These are phyloP conservation scores for Sporisorium sorghi DNA, from an alignment of 1,284 basidiomycete species.

Conservation along the genomic window DNA sequence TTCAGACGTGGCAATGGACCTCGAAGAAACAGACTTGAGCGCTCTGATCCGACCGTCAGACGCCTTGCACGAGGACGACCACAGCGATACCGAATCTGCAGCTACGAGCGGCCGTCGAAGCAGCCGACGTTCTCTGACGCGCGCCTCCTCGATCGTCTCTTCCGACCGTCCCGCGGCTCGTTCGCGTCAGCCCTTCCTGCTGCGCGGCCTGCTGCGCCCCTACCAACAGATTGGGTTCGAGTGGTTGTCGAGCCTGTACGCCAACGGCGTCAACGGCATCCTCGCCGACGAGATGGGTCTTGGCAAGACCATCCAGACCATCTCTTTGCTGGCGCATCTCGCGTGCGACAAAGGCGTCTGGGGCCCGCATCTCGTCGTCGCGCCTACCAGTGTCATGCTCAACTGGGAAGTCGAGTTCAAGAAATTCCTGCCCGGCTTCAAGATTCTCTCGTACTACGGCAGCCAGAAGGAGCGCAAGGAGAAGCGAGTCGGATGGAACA, in stretches of 20 bases:
- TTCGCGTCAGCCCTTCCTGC: conserved; percentile 78
- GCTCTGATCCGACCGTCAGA: conserved; percentile 64
- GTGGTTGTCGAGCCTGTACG: conserved; percentile 91
- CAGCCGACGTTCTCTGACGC: conserved; percentile 42
- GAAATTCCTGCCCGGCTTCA: conserved; percentile 95
- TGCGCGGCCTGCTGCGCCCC: conserved; percentile 87
- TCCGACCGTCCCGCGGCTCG: conserved; percentile 34
- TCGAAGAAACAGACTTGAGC: conserved; percentile 11
- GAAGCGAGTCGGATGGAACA: conserved; percentile 91
- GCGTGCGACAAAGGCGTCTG: conserved; percentile 94
- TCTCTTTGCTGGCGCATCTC: conserved; percentile 88
- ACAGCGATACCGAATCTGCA: conserved; percentile 38
- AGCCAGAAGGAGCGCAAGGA: conserved; percentile 91
- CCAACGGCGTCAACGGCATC: conserved; percentile 89
- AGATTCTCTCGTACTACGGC: conserved; percentile 90
- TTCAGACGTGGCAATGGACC: conserved; percentile 41
- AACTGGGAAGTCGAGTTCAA: conserved; percentile 99
- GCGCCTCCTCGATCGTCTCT: conserved; percentile 70
- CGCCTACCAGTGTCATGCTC: conserved; percentile 91
- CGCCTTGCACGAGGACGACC: conserved; percentile 18
- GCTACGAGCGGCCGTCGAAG: conserved; percentile 34
- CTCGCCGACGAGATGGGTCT: conserved; percentile 75
- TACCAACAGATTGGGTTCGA: conserved; percentile 95
- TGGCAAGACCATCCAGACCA: conserved; percentile 97
- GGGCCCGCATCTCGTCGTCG: conserved; percentile 96